Base-by-base conservation (phyloP, 805 yeast species). In the Yarrowia keelungensis region DNA sequence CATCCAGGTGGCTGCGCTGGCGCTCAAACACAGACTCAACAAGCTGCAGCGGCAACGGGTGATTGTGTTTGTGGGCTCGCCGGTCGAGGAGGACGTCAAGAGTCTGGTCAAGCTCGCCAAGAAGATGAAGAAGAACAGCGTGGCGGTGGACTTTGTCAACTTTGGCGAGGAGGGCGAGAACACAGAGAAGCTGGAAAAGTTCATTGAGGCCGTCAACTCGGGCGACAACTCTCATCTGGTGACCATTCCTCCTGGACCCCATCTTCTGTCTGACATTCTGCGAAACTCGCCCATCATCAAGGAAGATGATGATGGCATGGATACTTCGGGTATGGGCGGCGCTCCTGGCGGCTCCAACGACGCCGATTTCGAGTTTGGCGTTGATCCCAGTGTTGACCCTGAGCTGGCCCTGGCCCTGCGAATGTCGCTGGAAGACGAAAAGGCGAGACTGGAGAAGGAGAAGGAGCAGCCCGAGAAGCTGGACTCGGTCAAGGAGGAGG, bases 391-490 rank as follows among this genome's bases (percentile, higher is more conserved):
- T 72, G 89, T 92, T 87, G 99, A 95, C 75, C 98, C 98, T 41
- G 99, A 95, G 79, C 85, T 95, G 76, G 99, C 98, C 0, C 83
- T 95, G 83, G 99, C 98, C 0, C 85, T 95, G 75, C 87, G 98
- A 76, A 83, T 95, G 78, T 94, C 98, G 0, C 83, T 95, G 75
- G 98, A 95, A 76, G 99, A 95, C 76, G 98, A 94, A 77, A 90
- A 89, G 74, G 89, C 91, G 65, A 87, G 98, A 81, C 97, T 92
- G 76, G 97, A 91, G 72, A 85, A 93, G 76, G 64, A 69, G 51
- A 66, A 56, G 50, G 72, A 71, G 38, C 67, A 65, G 47, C 53
- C 71, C 19, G 83, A 95, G 75, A 98, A 95, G 76, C 99, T 95
- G 76, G 98, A 94, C 77, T 90, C 89, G 74, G 88, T 91, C 67